Evolutionary conservation across 805 yeast species (phyloP).

Genomic region (Metschnikowia gelsemii): DNA sequence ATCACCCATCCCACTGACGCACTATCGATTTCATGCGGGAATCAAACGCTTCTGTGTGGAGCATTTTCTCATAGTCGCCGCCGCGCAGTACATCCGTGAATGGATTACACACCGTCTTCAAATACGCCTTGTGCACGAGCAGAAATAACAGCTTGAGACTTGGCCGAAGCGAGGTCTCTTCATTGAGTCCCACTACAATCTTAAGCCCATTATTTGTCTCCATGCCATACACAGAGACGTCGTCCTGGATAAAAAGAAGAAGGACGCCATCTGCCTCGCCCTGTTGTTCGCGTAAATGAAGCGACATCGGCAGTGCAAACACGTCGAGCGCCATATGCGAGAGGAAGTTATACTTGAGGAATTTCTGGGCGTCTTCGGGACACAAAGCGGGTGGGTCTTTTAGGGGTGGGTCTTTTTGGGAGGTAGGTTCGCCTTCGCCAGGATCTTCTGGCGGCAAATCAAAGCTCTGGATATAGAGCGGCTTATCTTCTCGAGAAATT

Average conservation of each 20-base stretch:
- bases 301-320: constrained; percentile 53
- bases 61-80: constrained; percentile 23
- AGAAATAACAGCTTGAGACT: constrained; percentile 26
- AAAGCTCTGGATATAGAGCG: constrained; percentile 59
- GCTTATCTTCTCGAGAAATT: constrained; percentile 57
- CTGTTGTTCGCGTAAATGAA: constrained; percentile 40
- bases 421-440: no score
- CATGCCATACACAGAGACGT: constrained; percentile 62
- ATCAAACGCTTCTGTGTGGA: constrained; percentile 35
- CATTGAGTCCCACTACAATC: constrained; percentile 53
- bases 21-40: constrained; percentile 28
- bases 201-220: constrained; percentile 69
- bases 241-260: constrained; percentile 65
- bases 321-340: constrained; percentile 77
- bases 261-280: constrained; percentile 28
- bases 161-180: constrained; percentile 10
- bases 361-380: constrained; percentile 36
- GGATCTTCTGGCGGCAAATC: constrained; percentile 28
- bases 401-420: not conserved
- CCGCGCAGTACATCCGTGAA: constrained; percentile 38
- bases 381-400: not conserved
- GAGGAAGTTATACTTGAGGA: constrained; percentile 63
- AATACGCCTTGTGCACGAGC: constrained; percentile 52
- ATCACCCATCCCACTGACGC: constrained; percentile 27
- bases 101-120: constrained; percentile 61